Base-by-base conservation (phyloP, 2,329 filamentous ascomycete species). In the Pseudogymnoascus sp. region DNA sequence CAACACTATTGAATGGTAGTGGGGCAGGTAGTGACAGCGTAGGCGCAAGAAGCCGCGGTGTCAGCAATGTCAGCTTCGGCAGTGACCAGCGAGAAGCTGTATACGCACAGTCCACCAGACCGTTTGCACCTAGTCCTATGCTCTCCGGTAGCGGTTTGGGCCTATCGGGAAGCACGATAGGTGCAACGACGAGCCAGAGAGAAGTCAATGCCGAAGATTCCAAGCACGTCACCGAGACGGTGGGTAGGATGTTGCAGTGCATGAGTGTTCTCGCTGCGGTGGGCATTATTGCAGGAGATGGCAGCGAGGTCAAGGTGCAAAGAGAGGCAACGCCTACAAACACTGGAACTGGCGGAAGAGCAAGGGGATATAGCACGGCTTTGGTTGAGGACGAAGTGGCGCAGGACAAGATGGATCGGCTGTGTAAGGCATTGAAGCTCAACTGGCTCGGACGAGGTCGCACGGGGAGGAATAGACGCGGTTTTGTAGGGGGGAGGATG, bases 191-290 rank as follows among this genome's bases (percentile, higher is more conserved):
- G 47, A 68, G 69, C 62, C 71, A n/a, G 70, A 73, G 62, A 79
- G 77, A 65, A 73, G 81, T 60, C 79, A 85, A 85, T 71, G 78
- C 85, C 13, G 84, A 87, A 73, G 84, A 89, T 71, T 63, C 77
- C 71, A 84, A 91, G 73, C 86, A 95, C 72, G 86, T 97, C 62
- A 96, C 95, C 0, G 93, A 97, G 69, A 96, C 93, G 69, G 93
- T 97, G 0, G 95, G 92, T 0, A 82, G 93, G 61, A 96, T 99
- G 91, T 80, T 99, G 67, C 95, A 99, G 78, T 99, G 95, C 75
- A 88, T 97, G 76, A 93, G 89, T 73, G 92, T 99, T 7, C 80
- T 99, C 21, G 90, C 91, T 2, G 87, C 87, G 66, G 84, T 96
- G 11, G 88, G 79, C 7, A 66, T 70, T 31, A 66, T 69, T 7